A percentile compares a stretch with the other conserved stretches of the same genome.
Evolutionary conservation across 225 moss, liverwort and hornwort species (phyloP).

Genomic region (Neckera pumila): DNA sequence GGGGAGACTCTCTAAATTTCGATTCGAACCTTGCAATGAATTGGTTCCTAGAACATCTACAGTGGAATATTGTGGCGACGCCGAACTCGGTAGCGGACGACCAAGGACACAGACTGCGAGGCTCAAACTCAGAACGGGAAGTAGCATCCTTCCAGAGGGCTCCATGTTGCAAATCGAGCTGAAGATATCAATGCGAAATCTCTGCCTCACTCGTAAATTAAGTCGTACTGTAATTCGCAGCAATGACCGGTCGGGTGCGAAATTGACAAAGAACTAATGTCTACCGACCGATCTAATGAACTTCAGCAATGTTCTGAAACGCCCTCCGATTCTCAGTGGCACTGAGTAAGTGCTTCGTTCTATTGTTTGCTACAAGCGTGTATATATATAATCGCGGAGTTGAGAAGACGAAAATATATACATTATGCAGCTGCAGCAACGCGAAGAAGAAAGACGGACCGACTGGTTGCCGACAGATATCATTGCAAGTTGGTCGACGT

Average conservation of each 20-base stretch:
- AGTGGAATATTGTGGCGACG: not conserved
- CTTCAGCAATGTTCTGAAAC: not conserved
- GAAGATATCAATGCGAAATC: not conserved
- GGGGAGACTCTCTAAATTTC: not conserved
- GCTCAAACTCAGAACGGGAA: not conserved
- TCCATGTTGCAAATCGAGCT: not conserved
- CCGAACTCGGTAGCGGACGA: not conserved
- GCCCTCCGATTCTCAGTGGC: not conserved
- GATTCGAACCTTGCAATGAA: not conserved
- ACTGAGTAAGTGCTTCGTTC: not conserved
- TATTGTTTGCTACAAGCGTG: not conserved
- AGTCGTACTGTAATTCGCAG: not conserved
- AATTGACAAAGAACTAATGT: not conserved
- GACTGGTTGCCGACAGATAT: not conserved
- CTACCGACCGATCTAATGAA: not conserved
- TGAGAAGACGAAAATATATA: not conserved
- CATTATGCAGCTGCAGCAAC: not conserved
- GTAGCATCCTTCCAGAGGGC: not conserved
- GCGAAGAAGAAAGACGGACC: not conserved
- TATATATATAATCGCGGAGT: not conserved
- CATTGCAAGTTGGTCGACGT: too few species aligned
- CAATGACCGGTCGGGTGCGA: not conserved
- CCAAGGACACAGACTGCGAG: not conserved
- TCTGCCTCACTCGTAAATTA: not conserved
- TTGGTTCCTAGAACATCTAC: not conserved